These are phyloP conservation scores for Boletus speciosus DNA, from an alignment of 768 basidiomycete species.

Conservation along the genomic window DNA sequence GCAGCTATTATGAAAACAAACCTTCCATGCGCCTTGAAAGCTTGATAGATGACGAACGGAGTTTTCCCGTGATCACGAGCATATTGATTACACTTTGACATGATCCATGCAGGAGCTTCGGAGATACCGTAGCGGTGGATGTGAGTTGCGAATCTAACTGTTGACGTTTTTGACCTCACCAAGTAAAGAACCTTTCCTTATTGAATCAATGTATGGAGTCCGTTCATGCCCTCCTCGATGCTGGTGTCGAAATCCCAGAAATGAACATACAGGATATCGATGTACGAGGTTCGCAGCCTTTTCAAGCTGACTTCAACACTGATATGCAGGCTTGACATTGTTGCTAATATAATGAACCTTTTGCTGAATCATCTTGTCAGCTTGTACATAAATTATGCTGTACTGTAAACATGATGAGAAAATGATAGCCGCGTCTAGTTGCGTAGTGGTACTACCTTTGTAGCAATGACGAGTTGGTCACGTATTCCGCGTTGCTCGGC, in stretches of 20 bases:
- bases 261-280: slow-evolving; percentile 46
- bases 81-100: slow-evolving; percentile 45
- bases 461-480: slow-evolving; percentile 45
- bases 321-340: too few relatives aligned
- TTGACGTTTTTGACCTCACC: slow-evolving; percentile 4
- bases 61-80: slow-evolving; percentile 46
- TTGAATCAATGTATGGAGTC: slow-evolving; percentile 39
- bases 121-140: slow-evolving; percentile 26
- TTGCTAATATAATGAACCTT: too few relatives aligned
- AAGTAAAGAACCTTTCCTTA: slow-evolving; percentile 41
- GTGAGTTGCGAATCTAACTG: neutral
- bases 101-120: slow-evolving; percentile 47
- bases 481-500: slow-evolving; percentile 39
- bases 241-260: slow-evolving; percentile 15
- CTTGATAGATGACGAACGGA: slow-evolving; percentile 53
- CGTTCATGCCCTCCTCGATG: slow-evolving; percentile 44
- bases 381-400: slow-evolving; percentile 3
- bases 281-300: too few relatives aligned
- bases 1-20: neutral
- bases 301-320: too few relatives aligned
- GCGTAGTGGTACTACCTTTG: slow-evolving; percentile 29
- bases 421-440: too few relatives aligned
- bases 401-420: slow-evolving; percentile 1
- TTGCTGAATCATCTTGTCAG: too few relatives aligned
- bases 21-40: slow-evolving; percentile 49